Evolutionary conservation across 495 filamentous ascomycete species (phyloP).

Genomic region (Oleoguttula mirabilis): DNA sequence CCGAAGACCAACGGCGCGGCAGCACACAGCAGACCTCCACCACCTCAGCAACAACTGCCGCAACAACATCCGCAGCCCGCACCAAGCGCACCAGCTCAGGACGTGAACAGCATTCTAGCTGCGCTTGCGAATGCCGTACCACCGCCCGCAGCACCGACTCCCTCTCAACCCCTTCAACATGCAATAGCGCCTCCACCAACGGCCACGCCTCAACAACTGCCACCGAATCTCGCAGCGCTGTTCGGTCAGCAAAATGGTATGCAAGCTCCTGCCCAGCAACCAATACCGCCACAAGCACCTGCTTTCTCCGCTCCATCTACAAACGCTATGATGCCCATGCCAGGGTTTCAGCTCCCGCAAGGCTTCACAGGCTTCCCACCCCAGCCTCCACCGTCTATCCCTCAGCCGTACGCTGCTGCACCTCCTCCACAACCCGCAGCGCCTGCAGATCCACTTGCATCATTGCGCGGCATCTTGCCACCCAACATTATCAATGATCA

Average conservation of each 20-base stretch:
- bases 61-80: conserved; percentile 4
- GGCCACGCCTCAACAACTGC: conserved; percentile 8
- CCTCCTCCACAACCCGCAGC: conserved; percentile 11
- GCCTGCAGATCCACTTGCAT: conserved; percentile 10
- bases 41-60: conserved; percentile 8
- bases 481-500: conserved; percentile 19
- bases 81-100: conserved; percentile 7
- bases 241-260: conserved; percentile 13
- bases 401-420: conserved; percentile 9
- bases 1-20: background rate
- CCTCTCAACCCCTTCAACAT: conserved; percentile 7
- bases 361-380: conserved; percentile 11
- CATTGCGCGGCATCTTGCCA: conserved; percentile 14
- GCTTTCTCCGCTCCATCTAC: background rate
- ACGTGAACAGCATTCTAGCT: conserved; percentile 25
- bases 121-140: conserved; percentile 22
- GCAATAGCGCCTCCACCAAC: background rate
- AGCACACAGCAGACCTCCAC: background rate
- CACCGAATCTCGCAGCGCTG: conserved; percentile 10
- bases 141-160: conserved; percentile 1
- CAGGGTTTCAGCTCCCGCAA: conserved; percentile 7
- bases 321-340: background rate
- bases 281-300: conserved; percentile 6
- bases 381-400: conserved; percentile 16
- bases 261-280: conserved; percentile 6